Conservation (phyloP, 176 grass and related monocot species). For the Phragmites australis region DNA sequence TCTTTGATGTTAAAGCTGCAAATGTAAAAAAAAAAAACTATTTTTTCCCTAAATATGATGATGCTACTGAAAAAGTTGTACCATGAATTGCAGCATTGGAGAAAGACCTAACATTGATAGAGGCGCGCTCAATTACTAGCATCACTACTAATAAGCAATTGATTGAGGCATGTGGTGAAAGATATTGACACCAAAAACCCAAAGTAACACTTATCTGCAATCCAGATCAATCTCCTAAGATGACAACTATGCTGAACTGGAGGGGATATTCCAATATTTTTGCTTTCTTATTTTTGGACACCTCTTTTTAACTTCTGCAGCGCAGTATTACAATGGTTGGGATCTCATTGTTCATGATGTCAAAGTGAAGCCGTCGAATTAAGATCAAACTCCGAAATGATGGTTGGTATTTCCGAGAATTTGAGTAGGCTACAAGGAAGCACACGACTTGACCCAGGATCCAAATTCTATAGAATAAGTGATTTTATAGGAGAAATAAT, state of each 20-base stretch:
- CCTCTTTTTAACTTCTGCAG: not conserved
- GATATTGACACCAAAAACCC: no score
- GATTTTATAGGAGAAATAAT: no score
- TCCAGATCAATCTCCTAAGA: not conserved
- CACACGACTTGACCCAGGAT: not conserved
- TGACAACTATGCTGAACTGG: no score
- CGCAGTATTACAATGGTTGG: not conserved
- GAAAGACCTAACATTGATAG: no score
- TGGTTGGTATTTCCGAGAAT: slow-evolving; percentile 29
- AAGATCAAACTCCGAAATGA: slow-evolving; percentile 31
- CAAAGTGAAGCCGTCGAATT: slow-evolving; percentile 9
- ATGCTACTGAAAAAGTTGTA: no score
- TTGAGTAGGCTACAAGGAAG: slow-evolving; percentile 36
- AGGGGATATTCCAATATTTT: not conserved
- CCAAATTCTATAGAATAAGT: no score
- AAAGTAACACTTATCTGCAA: not conserved
- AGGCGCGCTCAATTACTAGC: no score
- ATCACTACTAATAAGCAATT: no score
- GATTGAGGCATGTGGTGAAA: no score
- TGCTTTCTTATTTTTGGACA: not conserved
- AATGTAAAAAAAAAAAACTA: no score
- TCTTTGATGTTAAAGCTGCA: not conserved
- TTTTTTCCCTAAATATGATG: no score
- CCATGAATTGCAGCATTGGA: no score
- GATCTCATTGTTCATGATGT: slow-evolving; percentile 17